Conservation (phyloP, 331 rosid species). For the Acacia pycnantha region DNA sequence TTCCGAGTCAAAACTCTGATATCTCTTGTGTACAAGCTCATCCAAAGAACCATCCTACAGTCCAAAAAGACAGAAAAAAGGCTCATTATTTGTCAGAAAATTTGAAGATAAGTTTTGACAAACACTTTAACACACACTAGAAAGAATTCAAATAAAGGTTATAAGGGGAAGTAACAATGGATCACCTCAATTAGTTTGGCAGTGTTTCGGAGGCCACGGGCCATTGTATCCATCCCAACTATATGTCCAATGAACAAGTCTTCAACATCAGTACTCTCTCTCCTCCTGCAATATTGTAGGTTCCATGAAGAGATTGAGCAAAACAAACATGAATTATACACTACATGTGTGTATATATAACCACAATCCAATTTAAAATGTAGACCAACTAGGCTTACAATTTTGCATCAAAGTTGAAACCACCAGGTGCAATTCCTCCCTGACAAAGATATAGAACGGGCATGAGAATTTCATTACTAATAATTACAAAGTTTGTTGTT, state of each 20-base stretch:
- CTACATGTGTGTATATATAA: background rate
- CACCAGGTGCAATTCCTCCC: background rate
- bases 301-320: background rate
- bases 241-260: background rate
- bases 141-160: background rate
- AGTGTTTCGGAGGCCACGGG: background rate
- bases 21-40: background rate
- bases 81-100: background rate
- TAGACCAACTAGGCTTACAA: background rate
- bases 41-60: background rate
- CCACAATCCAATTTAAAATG: background rate
- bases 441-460: background rate
- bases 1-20: background rate
- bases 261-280: background rate
- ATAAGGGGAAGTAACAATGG: background rate
- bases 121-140: background rate
- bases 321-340: background rate
- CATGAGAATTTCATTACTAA: background rate
- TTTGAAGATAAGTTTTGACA: background rate
- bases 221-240: background rate
- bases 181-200: background rate
- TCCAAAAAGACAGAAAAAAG: background rate
- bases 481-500: background rate
- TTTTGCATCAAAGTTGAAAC: background rate
- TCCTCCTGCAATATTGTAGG: background rate